Percentiles rank a stretch among this genome's conserved stretches.
phyloP scores from a whole-genome alignment of 2,329 filamentous ascomycete genomes.

The Fusarium xyrophilum region DNA sequence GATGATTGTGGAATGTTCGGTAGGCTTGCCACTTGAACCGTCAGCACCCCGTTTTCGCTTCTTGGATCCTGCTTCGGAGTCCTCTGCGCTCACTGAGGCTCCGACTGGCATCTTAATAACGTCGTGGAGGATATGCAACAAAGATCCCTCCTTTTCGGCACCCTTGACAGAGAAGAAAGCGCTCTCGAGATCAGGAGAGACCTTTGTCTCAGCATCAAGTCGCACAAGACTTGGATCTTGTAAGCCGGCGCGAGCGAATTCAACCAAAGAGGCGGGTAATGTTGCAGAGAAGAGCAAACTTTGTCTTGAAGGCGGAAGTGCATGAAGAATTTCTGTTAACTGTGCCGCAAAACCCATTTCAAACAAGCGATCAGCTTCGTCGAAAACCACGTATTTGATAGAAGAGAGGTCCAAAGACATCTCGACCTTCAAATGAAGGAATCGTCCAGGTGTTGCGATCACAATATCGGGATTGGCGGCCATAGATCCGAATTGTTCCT shows the following conservation, averaged over 20 bases:
- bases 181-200: constrained; percentile 93
- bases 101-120: constrained; percentile 88
- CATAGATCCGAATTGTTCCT: constrained; percentile 95
- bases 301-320: constrained; percentile 82
- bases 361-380: constrained; percentile 95
- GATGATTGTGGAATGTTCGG: constrained; percentile 90
- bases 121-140: constrained; percentile 87
- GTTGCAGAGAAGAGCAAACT: constrained; percentile 96
- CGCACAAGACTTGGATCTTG: constrained; percentile 92
- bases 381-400: constrained; percentile 93
- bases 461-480: constrained; percentile 94
- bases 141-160: constrained; percentile 89
- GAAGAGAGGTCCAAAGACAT: constrained; percentile 93
- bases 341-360: constrained; percentile 98
- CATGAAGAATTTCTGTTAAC: constrained; percentile 89
- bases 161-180: constrained; percentile 95
- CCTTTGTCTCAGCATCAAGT: constrained; percentile 92
- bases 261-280: constrained; percentile 89
- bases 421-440: constrained; percentile 95
- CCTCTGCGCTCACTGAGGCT: constrained; percentile 60
- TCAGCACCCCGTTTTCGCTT: constrained; percentile 73
- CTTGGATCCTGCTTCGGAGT: constrained; percentile 58
- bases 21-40: constrained; percentile 69
- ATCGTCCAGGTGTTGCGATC: constrained; percentile 95
- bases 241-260: constrained; percentile 91